phyloP scores from a whole-genome alignment of 2,329 filamentous ascomycete species.

The Trichophyton schoenleinii region DNA sequence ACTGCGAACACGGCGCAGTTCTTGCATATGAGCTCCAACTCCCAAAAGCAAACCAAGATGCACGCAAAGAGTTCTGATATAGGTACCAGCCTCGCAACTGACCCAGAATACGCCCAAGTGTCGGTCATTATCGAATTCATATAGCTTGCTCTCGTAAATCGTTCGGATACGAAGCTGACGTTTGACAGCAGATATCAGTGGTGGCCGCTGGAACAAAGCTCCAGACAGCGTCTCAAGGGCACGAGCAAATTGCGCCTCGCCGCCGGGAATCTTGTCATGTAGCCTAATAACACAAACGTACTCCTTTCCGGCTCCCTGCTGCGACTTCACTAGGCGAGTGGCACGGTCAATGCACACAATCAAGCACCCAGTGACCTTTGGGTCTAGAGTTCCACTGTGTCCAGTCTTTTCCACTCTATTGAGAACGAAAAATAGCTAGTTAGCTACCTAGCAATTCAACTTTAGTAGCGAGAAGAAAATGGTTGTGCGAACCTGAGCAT shows the following conservation, averaged over 20 bases:
- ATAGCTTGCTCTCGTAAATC: conserved; percentile 90
- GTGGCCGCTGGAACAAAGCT: conserved; percentile 91
- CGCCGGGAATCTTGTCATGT: conserved; percentile 88
- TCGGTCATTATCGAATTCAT: conserved; percentile 97
- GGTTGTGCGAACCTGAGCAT: conserved; percentile 58
- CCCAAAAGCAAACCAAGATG: conserved; percentile 68
- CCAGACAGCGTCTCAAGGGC: conserved; percentile 93
- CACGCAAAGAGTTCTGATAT: conserved; percentile 95
- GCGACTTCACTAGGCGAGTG: conserved; percentile 93
- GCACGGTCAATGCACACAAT: conserved; percentile 95
- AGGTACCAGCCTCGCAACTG: conserved; percentile 95
- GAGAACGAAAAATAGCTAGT: background rate
- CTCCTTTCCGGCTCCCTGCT: conserved; percentile 98
- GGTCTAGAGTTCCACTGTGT: conserved; percentile 94
- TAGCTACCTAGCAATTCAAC: background rate
- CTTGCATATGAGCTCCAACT: conserved; percentile 96
- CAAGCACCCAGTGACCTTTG: conserved; percentile 91
- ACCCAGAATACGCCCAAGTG: conserved; percentile 99
- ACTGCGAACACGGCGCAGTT: conserved; percentile 82
- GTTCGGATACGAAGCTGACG: conserved; percentile 95
- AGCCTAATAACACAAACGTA: conserved; percentile 93
- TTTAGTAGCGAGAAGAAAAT: conserved; percentile 12
- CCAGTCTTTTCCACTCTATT: conserved; percentile 83
- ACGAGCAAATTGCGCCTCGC: conserved; percentile 81
- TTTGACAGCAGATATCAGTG: conserved; percentile 97